A percentile compares a stretch with the other conserved stretches of the same genome.
phyloP scores from a whole-genome alignment of 345 rosid genomes.

The Angophora floribunda region DNA sequence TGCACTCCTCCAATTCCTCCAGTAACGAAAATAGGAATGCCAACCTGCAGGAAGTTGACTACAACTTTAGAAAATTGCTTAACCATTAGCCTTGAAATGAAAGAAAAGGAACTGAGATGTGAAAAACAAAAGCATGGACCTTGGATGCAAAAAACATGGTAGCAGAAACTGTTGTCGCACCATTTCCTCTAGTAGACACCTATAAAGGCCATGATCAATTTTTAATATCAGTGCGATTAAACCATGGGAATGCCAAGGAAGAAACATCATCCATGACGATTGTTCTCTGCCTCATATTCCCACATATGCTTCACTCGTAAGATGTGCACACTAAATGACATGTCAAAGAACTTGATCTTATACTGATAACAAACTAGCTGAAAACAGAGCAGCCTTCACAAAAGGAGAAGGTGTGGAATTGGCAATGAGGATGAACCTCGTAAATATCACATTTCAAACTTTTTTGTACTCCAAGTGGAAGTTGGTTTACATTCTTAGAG shows the following conservation, averaged over 20 bases:
- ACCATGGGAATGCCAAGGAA: neutral
- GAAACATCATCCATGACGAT: neutral
- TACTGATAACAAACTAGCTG: neutral
- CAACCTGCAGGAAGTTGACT: conserved; percentile 42
- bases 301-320: neutral
- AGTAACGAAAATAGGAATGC: conserved; percentile 78
- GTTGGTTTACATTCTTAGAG: neutral
- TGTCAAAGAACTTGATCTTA: neutral
- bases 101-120: neutral
- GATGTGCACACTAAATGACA: neutral
- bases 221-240: neutral
- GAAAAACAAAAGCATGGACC: conserved; percentile 21
- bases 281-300: neutral
- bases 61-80: neutral
- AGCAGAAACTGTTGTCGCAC: conserved; percentile 93
- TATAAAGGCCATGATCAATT: conserved; percentile 11
- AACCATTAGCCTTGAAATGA: neutral
- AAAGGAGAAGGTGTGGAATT: neutral
- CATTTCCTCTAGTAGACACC: conserved; percentile 73
- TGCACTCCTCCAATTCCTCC: conserved; percentile 98
- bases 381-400: neutral
- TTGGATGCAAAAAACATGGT: conserved; percentile 79
- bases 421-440: neutral
- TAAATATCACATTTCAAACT: neutral
- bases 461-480: neutral